A percentile compares a stretch with the other conserved stretches of the same genome.
phyloP scores from a whole-genome alignment of 495 filamentous ascomycete species.

The Aspergillus heteromorphus region DNA sequence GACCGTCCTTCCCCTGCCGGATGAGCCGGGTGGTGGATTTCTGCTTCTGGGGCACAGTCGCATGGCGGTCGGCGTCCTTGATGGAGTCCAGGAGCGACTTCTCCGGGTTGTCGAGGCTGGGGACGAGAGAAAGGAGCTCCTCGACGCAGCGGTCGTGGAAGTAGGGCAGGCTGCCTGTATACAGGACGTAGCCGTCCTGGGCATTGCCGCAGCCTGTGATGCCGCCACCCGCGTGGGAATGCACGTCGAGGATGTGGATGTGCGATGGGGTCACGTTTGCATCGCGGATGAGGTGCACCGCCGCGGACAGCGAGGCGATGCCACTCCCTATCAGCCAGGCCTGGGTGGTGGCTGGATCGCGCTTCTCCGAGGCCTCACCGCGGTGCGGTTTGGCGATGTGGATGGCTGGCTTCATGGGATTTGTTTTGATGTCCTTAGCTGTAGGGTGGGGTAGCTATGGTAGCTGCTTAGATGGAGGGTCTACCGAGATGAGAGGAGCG shows the following conservation, averaged over 20 bases:
- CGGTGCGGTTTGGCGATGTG: not conserved
- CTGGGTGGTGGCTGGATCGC: constrained; percentile 22
- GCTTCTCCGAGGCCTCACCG: not conserved
- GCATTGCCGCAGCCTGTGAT: constrained; percentile 25
- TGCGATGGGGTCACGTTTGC: constrained; percentile 26
- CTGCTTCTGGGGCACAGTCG: not conserved
- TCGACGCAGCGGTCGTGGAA: constrained; percentile 33
- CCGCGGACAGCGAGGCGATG: constrained; percentile 36
- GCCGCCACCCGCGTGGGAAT: constrained; percentile 21
- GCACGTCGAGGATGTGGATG: constrained; percentile 33
- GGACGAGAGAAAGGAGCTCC: constrained; percentile 28
- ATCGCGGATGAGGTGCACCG: constrained; percentile 35
- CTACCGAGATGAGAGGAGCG: too few relatives aligned
- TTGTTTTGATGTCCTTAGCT: too few relatives aligned
- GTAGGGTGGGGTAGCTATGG: too few relatives aligned
- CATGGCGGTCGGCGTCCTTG: not conserved
- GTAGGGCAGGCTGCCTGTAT: constrained; percentile 25
- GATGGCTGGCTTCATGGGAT: too few relatives aligned
- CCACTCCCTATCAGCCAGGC: constrained; percentile 40
- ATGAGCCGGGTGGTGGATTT: constrained; percentile 1
- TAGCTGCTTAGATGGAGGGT: too few relatives aligned
- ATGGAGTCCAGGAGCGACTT: constrained; percentile 14
- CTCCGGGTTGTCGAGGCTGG: constrained; percentile 1
- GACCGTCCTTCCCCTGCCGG: not conserved
- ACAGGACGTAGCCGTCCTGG: constrained; percentile 24